Evolutionary conservation across 352 stramenopile genomes (phyloP).

Genomic region (Peronosclerospora sorghi): DNA sequence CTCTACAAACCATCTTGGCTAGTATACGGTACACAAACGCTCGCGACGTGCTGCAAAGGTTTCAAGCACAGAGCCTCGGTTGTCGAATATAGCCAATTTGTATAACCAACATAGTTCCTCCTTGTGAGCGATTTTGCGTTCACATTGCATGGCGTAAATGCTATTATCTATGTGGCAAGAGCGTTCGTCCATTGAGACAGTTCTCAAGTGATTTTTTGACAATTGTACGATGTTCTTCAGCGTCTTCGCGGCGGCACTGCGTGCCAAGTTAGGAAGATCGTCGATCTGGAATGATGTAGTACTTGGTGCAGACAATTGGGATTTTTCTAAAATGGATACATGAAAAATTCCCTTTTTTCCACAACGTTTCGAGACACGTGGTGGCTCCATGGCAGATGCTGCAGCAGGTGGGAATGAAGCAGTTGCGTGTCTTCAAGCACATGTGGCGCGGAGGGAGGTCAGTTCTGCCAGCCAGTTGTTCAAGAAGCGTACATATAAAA

Average conservation of each 20-base stretch:
- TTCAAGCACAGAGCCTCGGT: conserved; percentile 16
- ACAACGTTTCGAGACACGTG: conserved; percentile 7
- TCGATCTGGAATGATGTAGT: conserved; percentile 20
- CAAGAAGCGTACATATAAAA: conserved; percentile 13
- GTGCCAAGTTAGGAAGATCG: conserved; percentile 15
- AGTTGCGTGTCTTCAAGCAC: conserved; percentile 20
- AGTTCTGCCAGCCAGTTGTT: conserved; percentile 5
- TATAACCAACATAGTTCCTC: conserved; percentile 18
- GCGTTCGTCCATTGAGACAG: conserved; percentile 22
- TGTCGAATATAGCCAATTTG: conserved; percentile 21
- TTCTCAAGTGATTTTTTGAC: conserved; percentile 29
- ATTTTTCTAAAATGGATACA: conserved; percentile 18
- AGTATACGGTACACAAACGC: conserved; percentile 27
- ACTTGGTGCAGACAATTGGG: conserved; percentile 15
- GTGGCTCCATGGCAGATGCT: conserved; percentile 17
- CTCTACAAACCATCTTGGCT: conserved; percentile 17
- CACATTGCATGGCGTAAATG: conserved; percentile 21
- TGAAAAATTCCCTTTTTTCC: conserved; percentile 22
- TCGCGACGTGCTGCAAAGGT: conserved; percentile 23
- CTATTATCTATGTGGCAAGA: conserved; percentile 19
- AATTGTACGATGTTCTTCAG: conserved; percentile 26
- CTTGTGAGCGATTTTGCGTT: conserved; percentile 16
- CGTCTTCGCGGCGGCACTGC: conserved; percentile 14
- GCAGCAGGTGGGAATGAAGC: conserved; percentile 23
- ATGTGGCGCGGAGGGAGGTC: background rate